Evolutionary conservation across 805 yeast species (phyloP).

Genomic region (Blastobotrys parvus): DNA sequence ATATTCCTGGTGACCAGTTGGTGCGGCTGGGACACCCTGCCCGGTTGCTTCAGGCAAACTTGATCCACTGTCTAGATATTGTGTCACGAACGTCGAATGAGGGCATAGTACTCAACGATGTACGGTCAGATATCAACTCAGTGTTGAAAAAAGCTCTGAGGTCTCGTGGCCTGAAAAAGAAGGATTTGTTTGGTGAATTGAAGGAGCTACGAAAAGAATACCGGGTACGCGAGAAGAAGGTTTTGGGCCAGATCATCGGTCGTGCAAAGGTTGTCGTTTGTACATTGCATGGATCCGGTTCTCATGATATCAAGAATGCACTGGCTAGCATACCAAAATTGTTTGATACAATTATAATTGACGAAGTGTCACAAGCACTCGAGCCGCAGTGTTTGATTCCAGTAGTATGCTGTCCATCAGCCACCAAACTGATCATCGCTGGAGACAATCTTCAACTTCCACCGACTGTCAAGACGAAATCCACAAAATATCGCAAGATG

Average conservation of each 20-base stretch:
- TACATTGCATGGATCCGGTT: slow-evolving; percentile 84
- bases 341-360: slow-evolving; percentile 80
- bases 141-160: slow-evolving; percentile 46
- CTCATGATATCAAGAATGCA: slow-evolving; percentile 54
- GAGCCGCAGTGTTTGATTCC: slow-evolving; percentile 99
- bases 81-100: slow-evolving; percentile 51
- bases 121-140: slow-evolving; percentile 60
- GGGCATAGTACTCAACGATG: slow-evolving; percentile 56
- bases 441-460: slow-evolving; percentile 93
- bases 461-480: slow-evolving; percentile 64
- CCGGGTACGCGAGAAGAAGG: slow-evolving; percentile 53
- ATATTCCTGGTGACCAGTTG: slow-evolving; percentile 40
- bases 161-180: slow-evolving; percentile 57
- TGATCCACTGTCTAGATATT: slow-evolving; percentile 69
- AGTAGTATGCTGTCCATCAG: slow-evolving; percentile 51
- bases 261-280: slow-evolving; percentile 64
- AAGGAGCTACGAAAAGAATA: slow-evolving; percentile 65
- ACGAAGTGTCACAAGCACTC: slow-evolving; percentile 89
- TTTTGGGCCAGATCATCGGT: slow-evolving; percentile 48
- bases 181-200: slow-evolving; percentile 58
- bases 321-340: slow-evolving; percentile 32
- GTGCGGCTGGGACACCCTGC: slow-evolving; percentile 93
- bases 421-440: slow-evolving; percentile 62
- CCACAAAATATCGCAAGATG: slow-evolving; percentile 33
- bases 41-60: slow-evolving; percentile 52